Evolutionary conservation across 768 basidiomycete species (phyloP), one percentile per base, ranked within the genome.

Genomic region (Serendipita indica): DNA sequence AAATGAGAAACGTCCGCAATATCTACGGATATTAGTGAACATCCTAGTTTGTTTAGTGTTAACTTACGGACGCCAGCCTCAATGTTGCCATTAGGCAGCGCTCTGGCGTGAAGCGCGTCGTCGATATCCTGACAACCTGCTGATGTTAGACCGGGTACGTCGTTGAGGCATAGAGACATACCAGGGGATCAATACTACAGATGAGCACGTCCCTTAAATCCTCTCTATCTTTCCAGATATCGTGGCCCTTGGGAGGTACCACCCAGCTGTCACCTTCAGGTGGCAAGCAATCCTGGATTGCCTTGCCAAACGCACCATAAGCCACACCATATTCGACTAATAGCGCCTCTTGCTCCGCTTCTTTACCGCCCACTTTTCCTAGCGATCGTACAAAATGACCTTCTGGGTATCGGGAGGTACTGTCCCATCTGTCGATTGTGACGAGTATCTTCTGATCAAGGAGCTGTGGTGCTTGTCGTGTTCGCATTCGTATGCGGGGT

Each of bases 1-100:
- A 99, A 99, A 69, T 97, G 83, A 3, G 94, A 96, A 1, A 99
- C 94, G 67, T 99, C 96, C 60, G 94, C 94, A 62, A 99, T 99
- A 67, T 99, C 93, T 98, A 65, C 2, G 6, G 12, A 43, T 33
- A 46, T 58, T 52, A 58, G 37, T 2, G 54, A 43, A 35, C 32
- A 14, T 56, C 35, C 16, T 3, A 22, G 22, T 35, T n/a, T 49
- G 13, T 28, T 60, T 25, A 32, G 30, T 28, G 39, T 56, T 16
- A 3, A 87, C 93, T 76, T 66, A 98, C 94, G 94, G 64, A 99
- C 96, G 58, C 96, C 96, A 33, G 92, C 91, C 68, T 99, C 90
- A 60, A 97, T 86, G 69, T 93, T 90, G 1, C 94, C 94, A 65
- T 93, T 94, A 0, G 90, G 83, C 18, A 99, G 72, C 28, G 70